These are phyloP conservation scores for Phlebiopsis flavidoalba DNA, from an alignment of 768 basidiomycete genomes.

Conservation along the genomic window DNA sequence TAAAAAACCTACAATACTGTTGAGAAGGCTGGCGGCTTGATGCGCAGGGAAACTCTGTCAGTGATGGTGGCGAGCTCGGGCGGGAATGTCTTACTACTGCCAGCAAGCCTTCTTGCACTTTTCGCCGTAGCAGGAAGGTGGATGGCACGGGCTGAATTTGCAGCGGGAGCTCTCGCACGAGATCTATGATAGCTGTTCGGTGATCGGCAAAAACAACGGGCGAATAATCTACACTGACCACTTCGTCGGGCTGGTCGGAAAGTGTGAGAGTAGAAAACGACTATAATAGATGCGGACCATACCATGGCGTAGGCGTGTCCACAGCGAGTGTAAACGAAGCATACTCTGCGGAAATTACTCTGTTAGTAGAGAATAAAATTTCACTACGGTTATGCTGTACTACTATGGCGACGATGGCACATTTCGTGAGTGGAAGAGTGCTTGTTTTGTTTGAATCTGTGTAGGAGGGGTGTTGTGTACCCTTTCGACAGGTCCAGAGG, in stretches of 20 bases:
- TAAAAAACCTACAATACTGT: conserved; percentile 20
- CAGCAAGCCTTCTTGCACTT: conserved; percentile 22
- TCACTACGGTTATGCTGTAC: not conserved
- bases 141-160: conserved; percentile 20
- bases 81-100: conserved; percentile 17
- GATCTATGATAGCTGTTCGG: conserved; percentile 5
- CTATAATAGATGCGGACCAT: not conserved
- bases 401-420: conserved; percentile 21
- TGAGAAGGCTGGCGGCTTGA: conserved; percentile 21
- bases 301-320: conserved; percentile 21
- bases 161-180: conserved; percentile 19
- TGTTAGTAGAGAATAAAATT: not conserved
- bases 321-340: conserved; percentile 20
- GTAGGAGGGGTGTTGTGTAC: not conserved
- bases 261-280: too few relatives aligned
- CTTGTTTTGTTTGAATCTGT: not conserved
- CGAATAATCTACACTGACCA: conserved; percentile 2
- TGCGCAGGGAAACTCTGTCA: not conserved
- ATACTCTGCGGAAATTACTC: conserved; percentile 13
- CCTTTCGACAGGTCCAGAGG: not conserved
- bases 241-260: conserved; percentile 17
- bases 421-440: conserved; percentile 7
- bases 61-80: not conserved
- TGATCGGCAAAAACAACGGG: not conserved
- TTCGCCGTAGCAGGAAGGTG: conserved; percentile 15